Percentiles rank a stretch among this genome's conserved stretches.
Evolutionary conservation across 305 asterid species (phyloP).

Genomic region (Fraxinus platypoda): DNA sequence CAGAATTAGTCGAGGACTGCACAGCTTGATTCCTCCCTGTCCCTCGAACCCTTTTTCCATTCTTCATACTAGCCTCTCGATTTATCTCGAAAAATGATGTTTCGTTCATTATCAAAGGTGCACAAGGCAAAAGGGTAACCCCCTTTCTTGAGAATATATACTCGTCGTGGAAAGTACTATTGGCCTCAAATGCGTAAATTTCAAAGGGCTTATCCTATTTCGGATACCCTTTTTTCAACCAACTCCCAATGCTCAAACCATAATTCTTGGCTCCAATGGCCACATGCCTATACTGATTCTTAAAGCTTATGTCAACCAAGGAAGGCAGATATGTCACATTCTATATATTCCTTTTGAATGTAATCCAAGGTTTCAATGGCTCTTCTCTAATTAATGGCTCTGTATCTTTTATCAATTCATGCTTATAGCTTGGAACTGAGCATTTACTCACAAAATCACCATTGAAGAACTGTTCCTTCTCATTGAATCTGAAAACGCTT

Average conservation of each 20-base stretch:
- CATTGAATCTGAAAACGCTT: neutral
- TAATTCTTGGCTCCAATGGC: conserved; percentile 55
- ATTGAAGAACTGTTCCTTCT: neutral
- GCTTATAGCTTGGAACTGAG: conserved; percentile 23
- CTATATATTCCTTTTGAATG: conserved; percentile 35
- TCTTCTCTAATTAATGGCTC: conserved; percentile 46
- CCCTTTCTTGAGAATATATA: conserved; percentile 33
- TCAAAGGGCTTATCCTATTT: conserved; percentile 46
- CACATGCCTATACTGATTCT: conserved; percentile 39
- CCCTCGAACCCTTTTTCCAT: conserved; percentile 34
- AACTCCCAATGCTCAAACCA: conserved; percentile 46
- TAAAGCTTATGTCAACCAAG: conserved; percentile 53
- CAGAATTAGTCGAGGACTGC: conserved; percentile 36
- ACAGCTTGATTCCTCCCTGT: conserved; percentile 44
- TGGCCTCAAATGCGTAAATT: conserved; percentile 49
- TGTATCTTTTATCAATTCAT: conserved; percentile 32
- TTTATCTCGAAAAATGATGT: conserved; percentile 44
- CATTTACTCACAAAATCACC: conserved; percentile 22
- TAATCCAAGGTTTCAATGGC: conserved; percentile 45
- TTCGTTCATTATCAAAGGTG: conserved; percentile 55
- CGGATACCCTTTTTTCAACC: conserved; percentile 52
- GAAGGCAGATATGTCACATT: conserved; percentile 41
- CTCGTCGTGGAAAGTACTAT: conserved; percentile 34
- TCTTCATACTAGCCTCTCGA: conserved; percentile 35
- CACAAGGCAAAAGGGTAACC: conserved; percentile 38